Conservation (phyloP, 2,329 filamentous ascomycete species). For the Talaromyces pinophilus region DNA sequence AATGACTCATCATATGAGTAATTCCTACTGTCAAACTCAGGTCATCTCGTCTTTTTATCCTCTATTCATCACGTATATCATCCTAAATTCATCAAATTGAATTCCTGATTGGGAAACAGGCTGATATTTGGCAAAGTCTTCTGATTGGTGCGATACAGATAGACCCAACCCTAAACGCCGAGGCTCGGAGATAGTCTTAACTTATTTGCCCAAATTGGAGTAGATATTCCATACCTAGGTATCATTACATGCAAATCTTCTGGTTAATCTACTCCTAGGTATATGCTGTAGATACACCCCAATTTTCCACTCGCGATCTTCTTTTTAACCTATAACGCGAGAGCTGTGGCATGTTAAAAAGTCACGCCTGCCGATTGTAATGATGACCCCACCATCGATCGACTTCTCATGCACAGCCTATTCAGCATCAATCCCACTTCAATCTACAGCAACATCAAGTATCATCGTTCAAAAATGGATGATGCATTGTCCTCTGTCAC, state of each 20-base stretch:
- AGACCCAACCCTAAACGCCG: constrained; percentile 9
- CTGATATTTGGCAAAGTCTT: not conserved
- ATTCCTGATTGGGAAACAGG: not conserved
- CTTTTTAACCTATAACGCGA: not conserved
- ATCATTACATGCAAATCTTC: not conserved
- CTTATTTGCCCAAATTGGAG: too few species aligned
- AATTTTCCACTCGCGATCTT: not conserved
- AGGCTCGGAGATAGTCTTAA: not conserved
- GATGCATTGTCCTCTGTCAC: constrained; percentile 28
- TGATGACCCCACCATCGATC: not conserved
- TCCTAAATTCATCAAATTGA: not conserved
- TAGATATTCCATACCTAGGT: too few species aligned
- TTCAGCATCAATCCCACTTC: not conserved
- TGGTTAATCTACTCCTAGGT: not conserved
- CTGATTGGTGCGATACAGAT: not conserved
- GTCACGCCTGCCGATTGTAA: not conserved
- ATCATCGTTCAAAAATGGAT: not conserved
- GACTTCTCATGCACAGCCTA: not conserved
- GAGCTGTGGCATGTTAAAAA: not conserved
- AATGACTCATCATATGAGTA: not conserved
- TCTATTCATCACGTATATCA: not conserved
- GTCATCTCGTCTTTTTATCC: not conserved
- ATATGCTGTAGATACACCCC: not conserved
- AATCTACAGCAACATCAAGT: not conserved
- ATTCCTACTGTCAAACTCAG: not conserved